These are phyloP conservation scores for Aspergillus niger DNA, from an alignment of 2,329 filamentous ascomycete species.

Conservation along the genomic window DNA sequence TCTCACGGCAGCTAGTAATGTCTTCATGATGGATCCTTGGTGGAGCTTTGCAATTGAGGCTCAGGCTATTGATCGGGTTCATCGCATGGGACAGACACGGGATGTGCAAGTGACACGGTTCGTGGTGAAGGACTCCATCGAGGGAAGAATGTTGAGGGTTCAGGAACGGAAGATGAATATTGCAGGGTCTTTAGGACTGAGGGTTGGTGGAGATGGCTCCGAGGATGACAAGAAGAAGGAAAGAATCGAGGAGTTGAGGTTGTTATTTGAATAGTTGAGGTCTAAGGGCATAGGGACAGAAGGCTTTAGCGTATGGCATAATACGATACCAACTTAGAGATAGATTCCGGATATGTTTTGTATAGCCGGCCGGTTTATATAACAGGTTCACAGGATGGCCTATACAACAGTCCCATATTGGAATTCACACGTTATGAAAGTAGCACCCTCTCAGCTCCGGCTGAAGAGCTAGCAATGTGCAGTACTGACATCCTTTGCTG, in stretches of 20 bases:
- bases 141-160: conserved; percentile 89
- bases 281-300: no score
- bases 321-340: no score
- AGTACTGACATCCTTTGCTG: no score
- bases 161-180: conserved; percentile 88
- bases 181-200: conserved; percentile 92
- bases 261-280: conserved; percentile 62
- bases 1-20: conserved; percentile 80
- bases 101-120: conserved; percentile 87
- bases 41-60: conserved; percentile 97
- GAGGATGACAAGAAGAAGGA: conserved; percentile 91
- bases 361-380: no score
- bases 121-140: conserved; percentile 86
- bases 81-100: conserved; percentile 89
- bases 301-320: no score
- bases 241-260: conserved; percentile 89
- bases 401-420: no score
- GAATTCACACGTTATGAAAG: no score
- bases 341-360: no score
- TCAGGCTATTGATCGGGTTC: conserved; percentile 95
- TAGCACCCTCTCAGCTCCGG: no score
- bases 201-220: conserved; percentile 84
- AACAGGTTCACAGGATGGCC: no score
- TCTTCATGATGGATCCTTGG: conserved; percentile 99
- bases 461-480: no score